Conservation (phyloP, 495 filamentous ascomycete genomes). For the Massariosphaeria phaeospora region DNA sequence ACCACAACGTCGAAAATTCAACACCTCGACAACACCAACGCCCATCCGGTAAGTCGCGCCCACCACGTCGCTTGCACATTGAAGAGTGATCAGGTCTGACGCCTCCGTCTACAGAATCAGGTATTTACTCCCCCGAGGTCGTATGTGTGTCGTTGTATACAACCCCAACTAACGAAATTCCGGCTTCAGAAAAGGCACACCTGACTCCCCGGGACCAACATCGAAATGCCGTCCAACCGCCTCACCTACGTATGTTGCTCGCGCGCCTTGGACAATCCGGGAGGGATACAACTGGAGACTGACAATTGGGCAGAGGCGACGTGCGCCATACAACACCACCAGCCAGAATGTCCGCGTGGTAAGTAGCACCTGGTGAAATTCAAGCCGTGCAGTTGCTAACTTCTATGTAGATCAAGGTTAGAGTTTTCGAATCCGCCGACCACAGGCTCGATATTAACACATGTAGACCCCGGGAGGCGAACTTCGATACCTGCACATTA, state of each 20-base stretch:
- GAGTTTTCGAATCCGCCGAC: not conserved
- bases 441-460: not conserved
- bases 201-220: conserved; percentile 16
- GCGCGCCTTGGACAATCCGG: not conserved
- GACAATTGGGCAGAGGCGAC: conserved; percentile 43
- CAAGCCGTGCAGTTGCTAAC: not conserved
- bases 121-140: conserved; percentile 7
- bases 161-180: no score
- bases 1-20: not conserved
- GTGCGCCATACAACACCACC: conserved; percentile 73
- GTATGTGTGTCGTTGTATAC: no score
- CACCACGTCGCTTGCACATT: not conserved
- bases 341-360: conserved; percentile 95
- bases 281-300: conserved; percentile 9
- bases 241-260: conserved; percentile 32
- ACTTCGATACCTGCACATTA: conserved; percentile 93
- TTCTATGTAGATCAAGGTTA: conserved; percentile 16
- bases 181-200: conserved; percentile 3
- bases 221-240: conserved; percentile 30
- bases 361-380: conserved; percentile 37
- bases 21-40: conserved; percentile 11
- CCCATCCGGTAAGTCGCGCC: conserved; percentile 17
- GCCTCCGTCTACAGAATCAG: conserved; percentile 9
- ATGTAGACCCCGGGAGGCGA: conserved; percentile 82
- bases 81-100: not conserved